These are phyloP conservation scores for Lachancea lanzarotensis DNA, from an alignment of 805 yeast genomes.

Conservation along the genomic window DNA sequence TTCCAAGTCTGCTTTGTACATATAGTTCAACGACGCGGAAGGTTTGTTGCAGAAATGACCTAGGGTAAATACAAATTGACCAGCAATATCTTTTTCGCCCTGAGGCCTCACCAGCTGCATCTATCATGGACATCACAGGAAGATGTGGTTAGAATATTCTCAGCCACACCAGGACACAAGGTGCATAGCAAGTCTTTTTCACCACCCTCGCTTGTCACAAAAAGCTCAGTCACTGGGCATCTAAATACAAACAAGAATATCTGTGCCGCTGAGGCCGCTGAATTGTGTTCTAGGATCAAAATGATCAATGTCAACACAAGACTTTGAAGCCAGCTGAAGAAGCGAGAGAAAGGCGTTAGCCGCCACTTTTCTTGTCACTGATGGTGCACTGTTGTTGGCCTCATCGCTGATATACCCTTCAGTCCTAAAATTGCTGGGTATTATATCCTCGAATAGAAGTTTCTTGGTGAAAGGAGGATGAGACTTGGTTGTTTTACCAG, in stretches of 20 bases:
- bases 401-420: not conserved
- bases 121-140: too few species aligned
- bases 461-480: conserved; percentile 16
- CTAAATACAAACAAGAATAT: conserved; percentile 14
- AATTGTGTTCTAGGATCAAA: conserved; percentile 1
- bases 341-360: conserved; percentile 30
- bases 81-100: too few species aligned
- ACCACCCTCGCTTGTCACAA: too few species aligned
- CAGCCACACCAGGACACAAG: too few species aligned
- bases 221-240: not conserved
- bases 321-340: conserved; percentile 25
- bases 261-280: conserved; percentile 14
- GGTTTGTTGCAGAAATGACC: too few species aligned
- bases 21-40: too few species aligned
- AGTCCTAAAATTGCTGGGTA: conserved; percentile 21
- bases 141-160: too few species aligned
- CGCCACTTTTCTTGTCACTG: conserved; percentile 21
- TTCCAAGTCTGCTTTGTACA: too few species aligned
- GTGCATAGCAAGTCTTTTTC: too few species aligned
- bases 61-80: too few species aligned
- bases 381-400: conserved; percentile 1
- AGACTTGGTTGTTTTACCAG: conserved; percentile 18
- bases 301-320: conserved; percentile 10
- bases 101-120: too few species aligned
- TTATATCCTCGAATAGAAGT: conserved; percentile 23